phyloP scores from a whole-genome alignment of 2,329 filamentous ascomycete species.

The Stemphylium vesicarium region DNA sequence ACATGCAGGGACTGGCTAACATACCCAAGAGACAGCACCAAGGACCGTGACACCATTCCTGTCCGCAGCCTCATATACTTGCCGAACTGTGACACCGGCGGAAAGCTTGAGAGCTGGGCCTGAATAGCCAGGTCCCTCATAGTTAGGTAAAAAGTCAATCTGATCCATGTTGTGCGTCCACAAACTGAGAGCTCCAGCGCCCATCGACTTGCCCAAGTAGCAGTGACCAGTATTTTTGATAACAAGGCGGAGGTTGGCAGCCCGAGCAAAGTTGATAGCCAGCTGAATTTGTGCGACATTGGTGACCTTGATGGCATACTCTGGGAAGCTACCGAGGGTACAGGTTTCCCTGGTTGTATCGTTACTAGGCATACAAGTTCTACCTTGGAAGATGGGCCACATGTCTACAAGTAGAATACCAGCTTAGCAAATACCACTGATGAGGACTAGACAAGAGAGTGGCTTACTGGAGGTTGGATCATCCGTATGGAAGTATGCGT shows the following conservation, averaged over 20 bases:
- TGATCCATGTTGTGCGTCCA: conserved; percentile 43
- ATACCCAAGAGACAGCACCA: conserved; percentile 28
- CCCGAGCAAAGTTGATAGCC: conserved; percentile 38
- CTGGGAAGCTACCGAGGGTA: conserved; percentile 36
- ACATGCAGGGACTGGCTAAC: no score
- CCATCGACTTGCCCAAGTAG: conserved; percentile 35
- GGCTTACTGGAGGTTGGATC: conserved; percentile 10
- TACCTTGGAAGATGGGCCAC: conserved; percentile 37
- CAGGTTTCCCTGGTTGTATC: conserved; percentile 30
- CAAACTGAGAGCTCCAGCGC: conserved; percentile 31
- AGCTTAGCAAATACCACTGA: no score
- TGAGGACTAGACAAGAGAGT: no score
- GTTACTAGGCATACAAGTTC: conserved; percentile 34
- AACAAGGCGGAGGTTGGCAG: conserved; percentile 33
- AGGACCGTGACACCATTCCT: conserved; percentile 31
- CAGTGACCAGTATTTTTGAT: conserved; percentile 45
- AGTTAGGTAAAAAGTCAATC: conserved; percentile 31
- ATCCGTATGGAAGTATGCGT: conserved; percentile 37
- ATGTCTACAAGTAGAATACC: conserved; percentile 14
- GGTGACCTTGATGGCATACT: conserved; percentile 32
- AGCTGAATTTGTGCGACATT: conserved; percentile 36
- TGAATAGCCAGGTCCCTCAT: conserved; percentile 32
- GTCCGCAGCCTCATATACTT: conserved; percentile 37
- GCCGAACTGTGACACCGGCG: conserved; percentile 37
- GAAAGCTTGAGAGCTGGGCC: conserved; percentile 38